Percentiles rank a stretch among this genome's conserved stretches.
phyloP scores from a whole-genome alignment of 352 stramenopile genomes.

The Phytophthora crassamura region DNA sequence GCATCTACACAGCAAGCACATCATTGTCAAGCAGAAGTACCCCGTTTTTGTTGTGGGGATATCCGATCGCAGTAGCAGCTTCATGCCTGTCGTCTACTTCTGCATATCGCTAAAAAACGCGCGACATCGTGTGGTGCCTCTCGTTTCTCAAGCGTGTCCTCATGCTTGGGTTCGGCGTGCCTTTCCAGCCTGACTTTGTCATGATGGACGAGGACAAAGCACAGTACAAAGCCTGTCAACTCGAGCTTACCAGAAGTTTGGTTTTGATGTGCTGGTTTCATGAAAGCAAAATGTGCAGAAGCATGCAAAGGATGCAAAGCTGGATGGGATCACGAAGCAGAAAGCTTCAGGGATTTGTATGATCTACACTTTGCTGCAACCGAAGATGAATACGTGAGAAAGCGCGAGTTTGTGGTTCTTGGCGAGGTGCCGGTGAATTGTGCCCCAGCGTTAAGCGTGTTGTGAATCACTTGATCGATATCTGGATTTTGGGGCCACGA shows the following conservation, averaged over 20 bases:
- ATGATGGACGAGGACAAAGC: conserved; percentile 1
- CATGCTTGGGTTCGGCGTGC: too few relatives aligned
- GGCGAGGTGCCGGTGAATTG: neutral
- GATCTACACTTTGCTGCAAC: conserved; percentile 2
- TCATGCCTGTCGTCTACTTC: too few relatives aligned
- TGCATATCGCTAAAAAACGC: too few relatives aligned
- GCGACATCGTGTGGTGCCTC: too few relatives aligned
- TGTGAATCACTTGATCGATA: neutral
- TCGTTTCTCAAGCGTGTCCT: too few relatives aligned
- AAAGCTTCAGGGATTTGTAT: neutral
- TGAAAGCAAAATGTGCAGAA: neutral
- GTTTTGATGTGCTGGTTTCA: conserved; percentile 11
- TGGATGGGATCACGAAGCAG: neutral
- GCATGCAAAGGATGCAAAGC: neutral
- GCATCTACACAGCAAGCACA: neutral
- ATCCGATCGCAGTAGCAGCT: too few relatives aligned
- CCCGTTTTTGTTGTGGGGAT: neutral
- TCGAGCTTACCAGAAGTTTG: neutral
- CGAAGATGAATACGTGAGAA: neutral
- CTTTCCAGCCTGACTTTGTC: neutral
- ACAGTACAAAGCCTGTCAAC: neutral
- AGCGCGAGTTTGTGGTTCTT: neutral
- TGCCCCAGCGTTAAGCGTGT: neutral
- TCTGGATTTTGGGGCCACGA: neutral
- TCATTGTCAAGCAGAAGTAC: conserved; percentile 2